Base-by-base conservation (phyloP, 140 eudicot genomes). In the Senecio squalidus region DNA sequence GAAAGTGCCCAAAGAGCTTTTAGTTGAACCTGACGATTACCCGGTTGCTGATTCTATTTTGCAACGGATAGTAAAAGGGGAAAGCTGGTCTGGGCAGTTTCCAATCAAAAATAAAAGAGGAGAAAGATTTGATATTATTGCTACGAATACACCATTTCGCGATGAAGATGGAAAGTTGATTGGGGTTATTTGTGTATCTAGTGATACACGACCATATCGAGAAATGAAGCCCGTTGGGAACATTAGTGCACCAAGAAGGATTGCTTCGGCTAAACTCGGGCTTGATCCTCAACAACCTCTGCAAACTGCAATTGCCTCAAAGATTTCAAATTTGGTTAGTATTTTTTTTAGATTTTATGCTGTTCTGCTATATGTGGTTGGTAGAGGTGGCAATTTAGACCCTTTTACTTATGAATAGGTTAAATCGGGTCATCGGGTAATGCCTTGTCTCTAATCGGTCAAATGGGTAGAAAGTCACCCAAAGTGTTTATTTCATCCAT, bases 281-380 rank as follows among this genome's bases (percentile, higher is more conserved):
- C 88, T 88, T 72, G 99, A 84, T 82, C 93, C 95, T 38, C 94
- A 93, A 63, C 95, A 93, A 72, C 95, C 99, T 50, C 69, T 88
- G 28, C 99, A 84, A 74, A 81, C 62, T 66, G 95, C 96, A 22
- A 75, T 93, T 2, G 87, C 94, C 55, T 88, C 95, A 11, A 93
- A 80, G 55, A 60, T 93, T 41, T 84, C 99, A 26, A 80, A 85
- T 70, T 69, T 88, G 85, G 96, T 88, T n/a, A 64, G 96, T 79
- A 16, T 60, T 13, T 43, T 36, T 36, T 36, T 4, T 2, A 28
- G 36, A 17, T 48, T 0, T 44, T 44, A 9, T 54, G 65, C 10
- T 8, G 18, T 47, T 59, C 16, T 58, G 36, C 17, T 26, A 13
- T 26, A 24, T 38, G 11, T 36, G 10, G 43, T 36, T 5, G 41